A percentile compares a stretch with the other conserved stretches of the same genome.
These are phyloP conservation scores for Pseudomonodictys pantanalensis DNA, from an alignment of 495 filamentous ascomycete species.

Conservation along the genomic window DNA sequence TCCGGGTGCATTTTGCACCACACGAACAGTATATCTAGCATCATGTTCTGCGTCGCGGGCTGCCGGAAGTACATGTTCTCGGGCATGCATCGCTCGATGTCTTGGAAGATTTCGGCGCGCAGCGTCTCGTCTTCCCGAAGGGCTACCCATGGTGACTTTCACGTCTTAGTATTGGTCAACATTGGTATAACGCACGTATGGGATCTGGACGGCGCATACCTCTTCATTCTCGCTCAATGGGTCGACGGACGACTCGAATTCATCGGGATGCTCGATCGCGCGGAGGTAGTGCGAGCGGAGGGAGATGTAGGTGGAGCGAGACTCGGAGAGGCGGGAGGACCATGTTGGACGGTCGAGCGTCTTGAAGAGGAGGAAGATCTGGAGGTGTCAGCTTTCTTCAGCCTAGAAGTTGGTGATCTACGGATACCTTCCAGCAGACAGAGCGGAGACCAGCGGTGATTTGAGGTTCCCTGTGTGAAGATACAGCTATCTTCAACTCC, in stretches of 20 bases:
- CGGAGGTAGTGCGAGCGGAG: slow-evolving; percentile 71
- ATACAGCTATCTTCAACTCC: slow-evolving; percentile 63
- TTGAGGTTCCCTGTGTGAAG: slow-evolving; percentile 48
- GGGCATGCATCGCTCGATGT: slow-evolving; percentile 89
- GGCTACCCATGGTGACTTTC: slow-evolving; percentile 83
- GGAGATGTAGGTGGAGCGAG: slow-evolving; percentile 69
- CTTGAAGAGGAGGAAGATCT: slow-evolving; percentile 82
- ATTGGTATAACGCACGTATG: slow-evolving; percentile 13
- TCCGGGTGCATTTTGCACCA: slow-evolving; percentile 91
- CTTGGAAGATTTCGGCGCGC: slow-evolving; percentile 88
- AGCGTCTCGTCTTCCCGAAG: slow-evolving; percentile 79
- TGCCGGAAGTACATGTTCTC: slow-evolving; percentile 89
- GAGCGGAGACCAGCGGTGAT: slow-evolving; percentile 70
- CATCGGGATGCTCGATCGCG: slow-evolving; percentile 77
- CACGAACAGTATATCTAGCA: slow-evolving; percentile 87
- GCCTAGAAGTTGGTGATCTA: not conserved
- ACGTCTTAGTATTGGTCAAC: slow-evolving; percentile 47
- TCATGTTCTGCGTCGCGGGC: slow-evolving; percentile 70
- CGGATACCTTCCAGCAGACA: slow-evolving; percentile 84
- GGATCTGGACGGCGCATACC: slow-evolving; percentile 48
- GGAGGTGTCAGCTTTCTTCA: not conserved
- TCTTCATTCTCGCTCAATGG: slow-evolving; percentile 82
- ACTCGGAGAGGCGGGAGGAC: slow-evolving; percentile 62
- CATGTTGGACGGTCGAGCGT: slow-evolving; percentile 65
- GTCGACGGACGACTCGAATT: slow-evolving; percentile 70